Conservation (phyloP, 2,329 filamentous ascomycete species). For the Clarireedia paspali region DNA sequence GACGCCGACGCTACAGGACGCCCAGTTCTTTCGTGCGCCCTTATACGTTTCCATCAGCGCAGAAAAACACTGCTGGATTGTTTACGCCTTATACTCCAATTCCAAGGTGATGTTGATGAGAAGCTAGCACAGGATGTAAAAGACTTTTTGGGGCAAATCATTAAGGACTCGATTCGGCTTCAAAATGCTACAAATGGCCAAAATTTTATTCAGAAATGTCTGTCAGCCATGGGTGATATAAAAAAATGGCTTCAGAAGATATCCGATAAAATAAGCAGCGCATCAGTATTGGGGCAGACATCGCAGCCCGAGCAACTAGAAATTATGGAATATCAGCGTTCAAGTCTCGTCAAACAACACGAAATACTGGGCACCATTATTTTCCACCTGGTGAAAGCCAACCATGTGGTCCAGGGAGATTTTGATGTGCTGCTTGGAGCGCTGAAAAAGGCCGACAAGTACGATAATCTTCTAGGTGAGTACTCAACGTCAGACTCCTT, state of each 20-base stretch:
- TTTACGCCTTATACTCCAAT: conserved; percentile 69
- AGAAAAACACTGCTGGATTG: conserved; percentile 78
- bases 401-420: conserved; percentile 62
- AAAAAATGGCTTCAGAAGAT: conserved; percentile 70
- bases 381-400: conserved; percentile 68
- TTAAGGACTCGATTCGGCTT: conserved; percentile 14
- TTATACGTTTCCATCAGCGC: conserved; percentile 83
- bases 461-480: conserved; percentile 56
- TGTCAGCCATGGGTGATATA: conserved; percentile 68
- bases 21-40: conserved; percentile 65
- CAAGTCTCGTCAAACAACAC: conserved; percentile 80
- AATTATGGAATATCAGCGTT: conserved; percentile 70
- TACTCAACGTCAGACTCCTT: background rate
- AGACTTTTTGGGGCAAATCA: conserved; percentile 42
- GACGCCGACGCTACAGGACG: conserved; percentile 63
- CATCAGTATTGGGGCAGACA: conserved; percentile 63
- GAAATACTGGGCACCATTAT: conserved; percentile 79
- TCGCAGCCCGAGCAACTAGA: conserved; percentile 60
- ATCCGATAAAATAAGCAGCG: conserved; percentile 67
- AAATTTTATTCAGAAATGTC: conserved; percentile 65
- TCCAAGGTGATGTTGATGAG: conserved; percentile 31
- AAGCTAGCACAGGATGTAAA: conserved; percentile 42
- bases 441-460: conserved; percentile 65
- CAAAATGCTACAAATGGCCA: conserved; percentile 34
- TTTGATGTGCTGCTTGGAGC: conserved; percentile 64